Conservation (phyloP, 2,329 filamentous ascomycete species). For the Sporothrix brunneoviolacea region DNA sequence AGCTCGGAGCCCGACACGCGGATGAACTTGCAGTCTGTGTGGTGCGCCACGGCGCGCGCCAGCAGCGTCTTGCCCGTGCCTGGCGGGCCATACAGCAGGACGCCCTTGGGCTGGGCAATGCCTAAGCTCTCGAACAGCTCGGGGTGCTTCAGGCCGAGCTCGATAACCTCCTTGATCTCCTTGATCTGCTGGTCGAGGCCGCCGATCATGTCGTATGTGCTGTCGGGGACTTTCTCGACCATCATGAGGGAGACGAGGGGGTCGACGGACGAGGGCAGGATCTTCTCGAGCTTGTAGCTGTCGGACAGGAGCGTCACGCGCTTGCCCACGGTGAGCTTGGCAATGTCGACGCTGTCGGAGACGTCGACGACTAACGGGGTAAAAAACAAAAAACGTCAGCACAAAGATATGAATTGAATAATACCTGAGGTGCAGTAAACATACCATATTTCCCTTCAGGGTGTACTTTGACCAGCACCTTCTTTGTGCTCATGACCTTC, state of each 20-base stretch:
- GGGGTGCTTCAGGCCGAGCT: constrained; percentile 95
- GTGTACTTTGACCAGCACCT: constrained; percentile 97
- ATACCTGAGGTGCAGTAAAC: no score
- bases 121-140: constrained; percentile 98
- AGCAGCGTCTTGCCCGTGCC: constrained; percentile 96
- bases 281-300: constrained; percentile 97
- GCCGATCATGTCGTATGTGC: constrained; percentile 99
- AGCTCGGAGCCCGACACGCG: constrained; percentile 91
- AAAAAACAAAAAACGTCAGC: no score
- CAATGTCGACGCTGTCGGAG: constrained; percentile 85
- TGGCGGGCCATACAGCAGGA: constrained; percentile 90
- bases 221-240: constrained; percentile 99
- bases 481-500: constrained; percentile 99
- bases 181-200: constrained; percentile 98
- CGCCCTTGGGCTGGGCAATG: constrained; percentile 96
- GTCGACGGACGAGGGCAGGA: constrained; percentile 95
- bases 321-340: constrained; percentile 95
- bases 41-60: constrained; percentile 91
- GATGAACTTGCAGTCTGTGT: constrained; percentile 99
- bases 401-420: no score
- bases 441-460: constrained; percentile 99
- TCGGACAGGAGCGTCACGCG: constrained; percentile 94
- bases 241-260: constrained; percentile 99
- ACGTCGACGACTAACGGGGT: constrained; percentile 99
- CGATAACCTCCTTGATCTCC: constrained; percentile 99